phyloP scores from a whole-genome alignment of 2,329 filamentous ascomycete species.

The Xylaria sp. region DNA sequence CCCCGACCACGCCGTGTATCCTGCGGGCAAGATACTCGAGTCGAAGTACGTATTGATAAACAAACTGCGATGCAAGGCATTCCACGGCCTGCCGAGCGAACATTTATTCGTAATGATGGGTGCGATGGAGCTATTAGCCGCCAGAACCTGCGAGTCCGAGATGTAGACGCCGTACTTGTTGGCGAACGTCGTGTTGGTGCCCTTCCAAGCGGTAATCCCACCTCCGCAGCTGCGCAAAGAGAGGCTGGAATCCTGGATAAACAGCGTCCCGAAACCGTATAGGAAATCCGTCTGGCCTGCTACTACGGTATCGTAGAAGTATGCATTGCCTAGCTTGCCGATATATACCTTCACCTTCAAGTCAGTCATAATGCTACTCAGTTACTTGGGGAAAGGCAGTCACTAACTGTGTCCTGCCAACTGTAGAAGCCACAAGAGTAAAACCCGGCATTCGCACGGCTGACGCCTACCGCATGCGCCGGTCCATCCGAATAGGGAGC shows the following conservation, averaged over 20 bases:
- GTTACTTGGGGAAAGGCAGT: slow-evolving; percentile 32
- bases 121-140: slow-evolving; percentile 63
- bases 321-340: slow-evolving; percentile 73
- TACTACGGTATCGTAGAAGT: slow-evolving; percentile 69
- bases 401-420: slow-evolving; percentile 72
- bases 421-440: slow-evolving; percentile 74
- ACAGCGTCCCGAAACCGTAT: slow-evolving; percentile 74
- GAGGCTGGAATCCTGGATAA: slow-evolving; percentile 65
- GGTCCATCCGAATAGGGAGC: slow-evolving; percentile 63
- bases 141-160: slow-evolving; percentile 62
- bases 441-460: slow-evolving; percentile 73
- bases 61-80: slow-evolving; percentile 66
- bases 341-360: slow-evolving; percentile 62
- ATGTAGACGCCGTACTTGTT: slow-evolving; percentile 78
- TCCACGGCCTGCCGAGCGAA: slow-evolving; percentile 72
- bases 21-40: slow-evolving; percentile 61
- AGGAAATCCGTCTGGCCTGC: slow-evolving; percentile 76
- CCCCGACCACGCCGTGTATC: slow-evolving; percentile 65
- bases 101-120: slow-evolving; percentile 57
- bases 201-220: slow-evolving; percentile 77
- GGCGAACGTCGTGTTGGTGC: slow-evolving; percentile 69
- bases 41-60: slow-evolving; percentile 68
- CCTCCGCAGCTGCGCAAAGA: slow-evolving; percentile 70
- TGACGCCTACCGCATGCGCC: slow-evolving; percentile 68
- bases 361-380: slow-evolving; percentile 5